Evolutionary conservation across 1,139 yeast genomes (phyloP).

Genomic region (Hansenula sp.): DNA sequence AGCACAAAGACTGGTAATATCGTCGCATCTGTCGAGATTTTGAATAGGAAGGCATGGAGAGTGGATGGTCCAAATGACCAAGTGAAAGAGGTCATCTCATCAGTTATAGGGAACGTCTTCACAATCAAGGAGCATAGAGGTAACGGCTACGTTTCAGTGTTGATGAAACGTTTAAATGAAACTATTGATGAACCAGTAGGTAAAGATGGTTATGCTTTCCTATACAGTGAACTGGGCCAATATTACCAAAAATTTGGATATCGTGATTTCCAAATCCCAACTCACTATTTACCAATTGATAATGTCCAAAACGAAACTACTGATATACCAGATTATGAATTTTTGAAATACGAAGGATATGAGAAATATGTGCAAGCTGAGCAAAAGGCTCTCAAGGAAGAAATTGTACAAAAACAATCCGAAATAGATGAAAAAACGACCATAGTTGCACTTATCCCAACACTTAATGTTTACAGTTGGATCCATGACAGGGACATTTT

Average conservation of each 20-base stretch:
- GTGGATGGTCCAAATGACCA: constrained; percentile 14
- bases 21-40: constrained; percentile 39
- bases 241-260: constrained; percentile 57
- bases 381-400: constrained; percentile 21
- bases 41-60: constrained; percentile 35
- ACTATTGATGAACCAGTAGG: constrained; percentile 36
- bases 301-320: background rate
- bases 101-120: constrained; percentile 59
- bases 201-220: constrained; percentile 18
- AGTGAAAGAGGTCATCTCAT: constrained; percentile 31
- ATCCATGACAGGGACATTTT: constrained; percentile 35
- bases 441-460: constrained; percentile 31
- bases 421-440: constrained; percentile 18
- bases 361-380: constrained; percentile 28
- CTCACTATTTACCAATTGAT: constrained; percentile 22
- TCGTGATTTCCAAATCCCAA: constrained; percentile 41
- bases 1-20: constrained; percentile 12
- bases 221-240: constrained; percentile 66
- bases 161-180: constrained; percentile 39
- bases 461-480: constrained; percentile 32
- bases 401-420: constrained; percentile 17
- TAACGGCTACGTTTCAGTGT: constrained; percentile 52
- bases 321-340: constrained; percentile 16
- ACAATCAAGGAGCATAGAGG: constrained; percentile 54
- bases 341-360: constrained; percentile 27